Evolutionary conservation across 345 rosid species (phyloP).

Genomic region (Gossypium turneri): DNA sequence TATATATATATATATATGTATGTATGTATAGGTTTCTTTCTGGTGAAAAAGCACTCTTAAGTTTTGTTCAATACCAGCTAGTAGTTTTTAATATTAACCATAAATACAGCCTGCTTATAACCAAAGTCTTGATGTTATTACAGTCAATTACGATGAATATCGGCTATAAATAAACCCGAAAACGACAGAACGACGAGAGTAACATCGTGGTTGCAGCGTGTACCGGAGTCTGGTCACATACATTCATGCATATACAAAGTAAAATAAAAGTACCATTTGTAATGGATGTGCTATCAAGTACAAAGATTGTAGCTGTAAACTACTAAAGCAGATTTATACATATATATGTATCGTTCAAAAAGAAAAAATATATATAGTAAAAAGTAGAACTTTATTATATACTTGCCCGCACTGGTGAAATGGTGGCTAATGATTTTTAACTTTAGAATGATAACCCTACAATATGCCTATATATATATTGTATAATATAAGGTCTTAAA

Average conservation of each 20-base stretch:
- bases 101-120: neutral
- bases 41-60: slow-evolving; percentile 3
- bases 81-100: neutral
- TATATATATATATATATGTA: too few species aligned
- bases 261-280: neutral
- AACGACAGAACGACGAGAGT: neutral
- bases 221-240: neutral
- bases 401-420: neutral
- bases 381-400: too few species aligned
- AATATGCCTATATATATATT: neutral
- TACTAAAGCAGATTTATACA: neutral
- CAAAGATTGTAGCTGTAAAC: neutral
- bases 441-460: slow-evolving; percentile 10
- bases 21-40: neutral
- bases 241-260: neutral
- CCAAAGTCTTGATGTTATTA: neutral
- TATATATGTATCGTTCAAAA: neutral
- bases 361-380: too few species aligned
- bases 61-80: neutral
- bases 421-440: slow-evolving; percentile 10
- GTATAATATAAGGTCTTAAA: neutral
- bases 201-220: neutral
- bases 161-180: neutral
- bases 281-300: neutral
- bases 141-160: neutral